Evolutionary conservation across 176 grass and related monocot genomes (phyloP).

Genomic region (barley (Hordeum vulgare)): MorexV3_pseudomolecules_assembly NC_058522.1:529689941-529690440

Average conservation of each 20-base stretch:
- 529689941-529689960: background rate
- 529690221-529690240: slow-evolving; percentile 95
- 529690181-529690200: slow-evolving; percentile 37
- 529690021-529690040: background rate
- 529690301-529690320: slow-evolving; percentile 81
- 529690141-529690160: slow-evolving; percentile 27
- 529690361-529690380: too few species aligned
- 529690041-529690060: background rate
- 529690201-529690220: slow-evolving; percentile 85
- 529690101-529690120: slow-evolving; percentile 20
- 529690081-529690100: slow-evolving; percentile 17
- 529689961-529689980: background rate
- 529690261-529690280: slow-evolving; percentile 92
- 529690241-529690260: slow-evolving; percentile 60
- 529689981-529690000: background rate
- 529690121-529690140: slow-evolving; percentile 38
- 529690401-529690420: too few species aligned
- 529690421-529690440: too few species aligned
- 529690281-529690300: slow-evolving; percentile 87
- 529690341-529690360: background rate
- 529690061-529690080: background rate
- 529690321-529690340: background rate
- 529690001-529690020: background rate
- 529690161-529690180: slow-evolving; percentile 20
- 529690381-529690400: too few species aligned